These are phyloP conservation scores for Candida labiduridarum DNA, from an alignment of 1,139 yeast species.

Conservation along the genomic window DNA sequence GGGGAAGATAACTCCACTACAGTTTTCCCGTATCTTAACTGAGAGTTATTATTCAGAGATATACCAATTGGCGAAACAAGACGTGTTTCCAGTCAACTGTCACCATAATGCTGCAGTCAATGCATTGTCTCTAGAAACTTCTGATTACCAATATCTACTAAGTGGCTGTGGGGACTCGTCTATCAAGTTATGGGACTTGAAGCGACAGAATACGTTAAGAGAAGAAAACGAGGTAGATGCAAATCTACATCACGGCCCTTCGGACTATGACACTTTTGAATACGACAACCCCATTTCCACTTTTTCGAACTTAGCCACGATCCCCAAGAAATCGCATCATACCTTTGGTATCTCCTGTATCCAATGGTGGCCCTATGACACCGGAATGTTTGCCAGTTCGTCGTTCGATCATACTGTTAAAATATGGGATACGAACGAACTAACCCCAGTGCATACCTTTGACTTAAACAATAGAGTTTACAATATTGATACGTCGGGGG, in stretches of 20 bases:
- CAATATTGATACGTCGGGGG: conserved; percentile 50
- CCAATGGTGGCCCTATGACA: conserved; percentile 89
- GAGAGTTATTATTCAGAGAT: conserved; percentile 38
- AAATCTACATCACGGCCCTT: conserved; percentile 7
- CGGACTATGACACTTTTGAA: conserved; percentile 22
- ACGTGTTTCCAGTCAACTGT: conserved; percentile 41
- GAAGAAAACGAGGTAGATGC: conserved; percentile 20
- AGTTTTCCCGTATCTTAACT: conserved; percentile 40
- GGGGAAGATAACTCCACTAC: conserved; percentile 31
- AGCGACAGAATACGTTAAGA: conserved; percentile 16
- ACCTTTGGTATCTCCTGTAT: conserved; percentile 72
- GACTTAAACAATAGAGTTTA: conserved; percentile 54
- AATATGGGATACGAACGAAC: conserved; percentile 76
- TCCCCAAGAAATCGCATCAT: conserved; percentile 64
- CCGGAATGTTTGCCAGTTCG: conserved; percentile 81
- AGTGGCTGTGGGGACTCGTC: conserved; percentile 82
- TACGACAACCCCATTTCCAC: conserved; percentile 31
- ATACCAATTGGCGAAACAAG: conserved; percentile 25
- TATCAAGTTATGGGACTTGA: conserved; percentile 62
- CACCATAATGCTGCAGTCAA: conserved; percentile 59
- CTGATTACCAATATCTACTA: conserved; percentile 52
- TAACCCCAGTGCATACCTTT: conserved; percentile 67
- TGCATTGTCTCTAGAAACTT: conserved; percentile 62
- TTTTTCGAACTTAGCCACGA: conserved; percentile 34
- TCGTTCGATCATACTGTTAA: conserved; percentile 80